Evolutionary conservation across 179 eudicot genomes (phyloP).

Genomic region (Spergularia azorica): DNA sequence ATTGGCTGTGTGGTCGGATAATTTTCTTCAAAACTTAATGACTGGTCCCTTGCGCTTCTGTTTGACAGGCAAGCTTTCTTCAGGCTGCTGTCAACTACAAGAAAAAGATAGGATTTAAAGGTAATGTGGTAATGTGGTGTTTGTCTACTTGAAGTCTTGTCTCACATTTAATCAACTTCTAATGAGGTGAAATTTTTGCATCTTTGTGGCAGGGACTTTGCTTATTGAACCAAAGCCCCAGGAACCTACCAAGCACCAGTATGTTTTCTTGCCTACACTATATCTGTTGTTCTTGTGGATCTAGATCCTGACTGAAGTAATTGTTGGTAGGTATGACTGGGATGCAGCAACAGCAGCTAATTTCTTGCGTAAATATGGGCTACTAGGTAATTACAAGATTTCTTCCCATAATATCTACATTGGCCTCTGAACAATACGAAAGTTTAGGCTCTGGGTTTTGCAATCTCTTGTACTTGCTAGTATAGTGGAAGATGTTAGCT

Average conservation of each 20-base stretch:
- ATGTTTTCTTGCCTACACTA: constrained; percentile 31
- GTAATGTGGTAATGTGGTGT: constrained; percentile 36
- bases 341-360: constrained; percentile 97
- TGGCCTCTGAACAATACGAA: neutral
- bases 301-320: constrained; percentile 19
- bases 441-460: neutral
- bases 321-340: constrained; percentile 87
- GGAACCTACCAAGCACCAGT: constrained; percentile 99
- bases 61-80: constrained; percentile 77
- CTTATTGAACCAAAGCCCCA: constrained; percentile 98
- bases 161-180: constrained; percentile 9
- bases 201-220: constrained; percentile 58
- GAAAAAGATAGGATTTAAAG: constrained; percentile 96
- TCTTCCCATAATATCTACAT: neutral
- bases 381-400: constrained; percentile 51
- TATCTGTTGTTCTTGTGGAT: neutral
- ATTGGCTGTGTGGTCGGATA: neutral
- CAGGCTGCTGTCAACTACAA: constrained; percentile 86
- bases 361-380: constrained; percentile 94
- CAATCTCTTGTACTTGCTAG: neutral
- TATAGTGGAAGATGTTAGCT: too few species aligned
- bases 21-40: neutral
- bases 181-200: neutral
- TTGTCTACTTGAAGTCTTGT: neutral
- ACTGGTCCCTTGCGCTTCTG: neutral